phyloP scores from a whole-genome alignment of 768 basidiomycete species.

The Mycena epipterygia region DNA sequence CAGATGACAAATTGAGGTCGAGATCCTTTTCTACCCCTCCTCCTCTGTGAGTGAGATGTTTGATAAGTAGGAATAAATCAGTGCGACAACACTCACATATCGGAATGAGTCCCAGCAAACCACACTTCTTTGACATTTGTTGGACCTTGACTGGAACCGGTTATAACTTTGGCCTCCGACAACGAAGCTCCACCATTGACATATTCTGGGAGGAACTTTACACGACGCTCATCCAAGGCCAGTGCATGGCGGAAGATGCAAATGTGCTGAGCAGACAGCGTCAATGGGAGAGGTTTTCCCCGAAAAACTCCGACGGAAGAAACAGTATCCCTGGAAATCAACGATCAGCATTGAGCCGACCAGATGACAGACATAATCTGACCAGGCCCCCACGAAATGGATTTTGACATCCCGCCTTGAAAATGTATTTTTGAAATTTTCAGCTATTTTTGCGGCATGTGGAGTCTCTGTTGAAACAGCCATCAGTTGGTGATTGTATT shows the following conservation, averaged over 20 bases:
- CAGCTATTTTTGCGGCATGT: neutral
- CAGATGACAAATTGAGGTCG: constrained; percentile 23
- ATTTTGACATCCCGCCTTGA: neutral
- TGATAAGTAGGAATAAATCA: neutral
- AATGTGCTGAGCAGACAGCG: neutral
- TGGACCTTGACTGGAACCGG: too few species aligned
- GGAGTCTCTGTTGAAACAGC: neutral
- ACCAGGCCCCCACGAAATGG: constrained; percentile 18
- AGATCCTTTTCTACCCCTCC: constrained; percentile 22
- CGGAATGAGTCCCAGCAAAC: neutral
- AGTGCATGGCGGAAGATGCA: constrained; percentile 21
- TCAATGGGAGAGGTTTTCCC: constrained; percentile 5
- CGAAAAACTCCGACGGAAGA: constrained; percentile 8
- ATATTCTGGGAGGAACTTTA: neutral
- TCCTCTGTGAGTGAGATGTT: neutral
- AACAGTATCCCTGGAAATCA: constrained; percentile 5
- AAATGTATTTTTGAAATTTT: constrained; percentile 13
- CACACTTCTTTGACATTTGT: neutral
- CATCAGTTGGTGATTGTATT: neutral
- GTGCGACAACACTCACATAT: neutral
- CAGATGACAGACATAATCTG: neutral
- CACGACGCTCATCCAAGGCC: neutral
- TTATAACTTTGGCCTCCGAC: too few species aligned
- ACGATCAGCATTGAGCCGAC: neutral
- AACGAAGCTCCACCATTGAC: neutral